A percentile compares a stretch with the other conserved stretches of the same genome.
These are phyloP conservation scores for Hemileccinum impolitum DNA, from an alignment of 768 basidiomycete genomes.

Conservation along the genomic window DNA sequence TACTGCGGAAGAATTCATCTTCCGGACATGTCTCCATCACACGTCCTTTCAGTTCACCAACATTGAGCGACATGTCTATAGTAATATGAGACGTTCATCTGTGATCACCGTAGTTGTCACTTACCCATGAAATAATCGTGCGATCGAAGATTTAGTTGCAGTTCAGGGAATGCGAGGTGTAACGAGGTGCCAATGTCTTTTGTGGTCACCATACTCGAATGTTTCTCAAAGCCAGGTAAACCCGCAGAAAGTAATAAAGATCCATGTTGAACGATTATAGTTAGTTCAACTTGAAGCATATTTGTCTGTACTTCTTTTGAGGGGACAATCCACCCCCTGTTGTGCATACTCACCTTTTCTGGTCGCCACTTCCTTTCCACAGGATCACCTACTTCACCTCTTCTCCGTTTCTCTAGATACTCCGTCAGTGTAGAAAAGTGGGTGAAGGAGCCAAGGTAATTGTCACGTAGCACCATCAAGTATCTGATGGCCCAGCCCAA, in stretches of 20 bases:
- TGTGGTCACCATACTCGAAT: constrained; percentile 14
- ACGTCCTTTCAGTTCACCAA: constrained; percentile 54
- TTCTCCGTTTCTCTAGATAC: constrained; percentile 68
- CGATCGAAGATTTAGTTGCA: constrained; percentile 73
- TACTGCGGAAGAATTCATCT: constrained; percentile 31
- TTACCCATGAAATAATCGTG: constrained; percentile 90
- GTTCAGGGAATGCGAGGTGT: constrained; percentile 55
- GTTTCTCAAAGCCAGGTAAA: constrained; percentile 57
- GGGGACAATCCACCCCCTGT: neutral
- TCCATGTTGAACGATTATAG: constrained; percentile 48
- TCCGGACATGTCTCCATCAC: constrained; percentile 48
- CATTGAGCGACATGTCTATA: constrained; percentile 76
- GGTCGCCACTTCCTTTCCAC: constrained; percentile 75
- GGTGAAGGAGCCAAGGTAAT: constrained; percentile 93
- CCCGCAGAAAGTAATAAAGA: constrained; percentile 64
- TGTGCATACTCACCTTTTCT: constrained; percentile 53
- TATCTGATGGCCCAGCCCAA: constrained; percentile 89
- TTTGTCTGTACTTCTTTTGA: constrained; percentile 59
- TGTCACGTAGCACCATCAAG: constrained; percentile 85
- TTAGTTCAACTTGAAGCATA: constrained; percentile 71
- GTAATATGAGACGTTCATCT: constrained; percentile 7
- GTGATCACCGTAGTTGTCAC: constrained; percentile 9
- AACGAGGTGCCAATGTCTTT: constrained; percentile 53
- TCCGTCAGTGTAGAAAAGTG: constrained; percentile 88
- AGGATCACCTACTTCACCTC: constrained; percentile 73